phyloP scores from a whole-genome alignment of 176 grass and related monocot genomes.

The Tuctoria greenei region DNA sequence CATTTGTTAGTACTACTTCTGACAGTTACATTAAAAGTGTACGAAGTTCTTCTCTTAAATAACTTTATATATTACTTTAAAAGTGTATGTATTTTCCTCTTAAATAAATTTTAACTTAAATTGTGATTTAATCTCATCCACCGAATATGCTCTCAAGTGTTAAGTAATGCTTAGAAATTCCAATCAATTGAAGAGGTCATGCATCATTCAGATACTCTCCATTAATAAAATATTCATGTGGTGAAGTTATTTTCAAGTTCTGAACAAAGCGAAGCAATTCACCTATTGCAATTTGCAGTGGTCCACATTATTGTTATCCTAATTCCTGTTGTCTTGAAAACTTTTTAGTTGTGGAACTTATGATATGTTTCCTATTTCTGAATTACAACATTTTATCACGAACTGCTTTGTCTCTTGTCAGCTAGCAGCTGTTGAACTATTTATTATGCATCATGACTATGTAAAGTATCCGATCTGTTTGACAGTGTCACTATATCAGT shows the following conservation, averaged over 20 bases:
- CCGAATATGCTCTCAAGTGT: background rate
- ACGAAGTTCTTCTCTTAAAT: background rate
- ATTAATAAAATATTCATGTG: background rate
- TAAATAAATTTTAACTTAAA: background rate
- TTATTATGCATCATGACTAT: background rate
- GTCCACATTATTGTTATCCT: background rate
- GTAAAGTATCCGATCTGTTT: background rate
- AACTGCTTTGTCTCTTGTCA: background rate
- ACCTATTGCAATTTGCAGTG: background rate
- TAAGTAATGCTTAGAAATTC: background rate
- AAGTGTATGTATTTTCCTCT: no score
- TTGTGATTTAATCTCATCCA: background rate
- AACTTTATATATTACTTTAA: no score
- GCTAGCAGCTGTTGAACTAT: background rate
- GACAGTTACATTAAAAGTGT: background rate
- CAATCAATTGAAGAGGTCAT: background rate
- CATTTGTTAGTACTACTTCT: background rate
- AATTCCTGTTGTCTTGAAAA: background rate
- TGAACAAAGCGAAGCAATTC: background rate
- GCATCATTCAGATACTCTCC: background rate
- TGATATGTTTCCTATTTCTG: background rate
- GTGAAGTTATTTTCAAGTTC: background rate
- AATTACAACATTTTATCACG: background rate
- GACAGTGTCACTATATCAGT: background rate
- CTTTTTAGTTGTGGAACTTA: background rate